Evolutionary conservation across 768 basidiomycete genomes (phyloP).

Genomic region (Suillus subluteus): DNA sequence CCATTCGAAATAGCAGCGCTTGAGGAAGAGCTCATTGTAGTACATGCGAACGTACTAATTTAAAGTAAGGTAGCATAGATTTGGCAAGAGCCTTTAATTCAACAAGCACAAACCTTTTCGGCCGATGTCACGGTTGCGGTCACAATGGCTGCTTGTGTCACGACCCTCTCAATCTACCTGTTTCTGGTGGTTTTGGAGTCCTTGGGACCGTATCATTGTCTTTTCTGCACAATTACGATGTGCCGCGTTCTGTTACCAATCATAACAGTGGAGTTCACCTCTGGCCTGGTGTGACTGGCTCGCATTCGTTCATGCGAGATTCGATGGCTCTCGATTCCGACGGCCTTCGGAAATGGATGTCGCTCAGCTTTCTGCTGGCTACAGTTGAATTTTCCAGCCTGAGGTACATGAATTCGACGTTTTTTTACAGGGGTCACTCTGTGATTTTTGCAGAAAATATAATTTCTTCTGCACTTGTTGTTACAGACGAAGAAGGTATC

Average conservation of each 20-base stretch:
- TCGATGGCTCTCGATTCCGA: neutral
- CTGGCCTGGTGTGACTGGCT: neutral
- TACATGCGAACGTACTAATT: neutral
- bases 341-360: too few relatives aligned
- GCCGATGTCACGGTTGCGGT: too few relatives aligned
- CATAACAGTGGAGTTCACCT: too few relatives aligned
- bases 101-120: neutral
- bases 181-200: too few relatives aligned
- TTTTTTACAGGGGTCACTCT: neutral
- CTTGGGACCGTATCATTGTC: too few relatives aligned
- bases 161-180: too few relatives aligned
- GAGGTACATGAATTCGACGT: neutral
- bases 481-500: neutral
- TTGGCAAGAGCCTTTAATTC: slow-evolving; percentile 4
- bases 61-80: neutral
- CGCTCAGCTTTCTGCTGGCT: neutral
- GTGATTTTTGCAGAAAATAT: neutral
- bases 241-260: too few relatives aligned
- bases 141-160: too few relatives aligned
- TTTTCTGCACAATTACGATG: too few relatives aligned
- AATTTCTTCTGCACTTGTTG: neutral
- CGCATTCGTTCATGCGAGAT: neutral
- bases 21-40: slow-evolving; percentile 16
- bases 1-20: slow-evolving; percentile 20
- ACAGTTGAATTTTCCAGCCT: neutral